Evolutionary conservation across 2,329 filamentous ascomycete species (phyloP).

Genomic region (Bipolaris bicolor): DNA sequence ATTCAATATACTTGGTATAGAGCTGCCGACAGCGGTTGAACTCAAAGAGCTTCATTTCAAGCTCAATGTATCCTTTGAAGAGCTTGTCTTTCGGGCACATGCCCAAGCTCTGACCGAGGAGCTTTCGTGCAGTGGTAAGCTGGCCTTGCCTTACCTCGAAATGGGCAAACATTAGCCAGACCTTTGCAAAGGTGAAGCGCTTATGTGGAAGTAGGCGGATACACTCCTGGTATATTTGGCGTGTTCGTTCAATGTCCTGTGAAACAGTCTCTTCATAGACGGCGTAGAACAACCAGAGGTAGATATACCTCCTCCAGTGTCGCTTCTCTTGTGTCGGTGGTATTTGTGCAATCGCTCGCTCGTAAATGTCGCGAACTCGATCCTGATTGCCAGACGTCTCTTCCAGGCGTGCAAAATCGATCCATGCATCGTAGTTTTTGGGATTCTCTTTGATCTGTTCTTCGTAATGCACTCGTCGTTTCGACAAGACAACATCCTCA

Average conservation of each 20-base stretch:
- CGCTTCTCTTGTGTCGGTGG: constrained; percentile 95
- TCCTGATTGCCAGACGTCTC: constrained; percentile 83
- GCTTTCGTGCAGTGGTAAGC: constrained; percentile 80
- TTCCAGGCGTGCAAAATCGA: constrained; percentile 91
- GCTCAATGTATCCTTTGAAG: constrained; percentile 90
- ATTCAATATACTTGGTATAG: constrained; percentile 93
- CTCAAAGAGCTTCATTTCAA: constrained; percentile 93
- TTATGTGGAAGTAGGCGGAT: constrained; percentile 90
- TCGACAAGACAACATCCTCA: constrained; percentile 94
- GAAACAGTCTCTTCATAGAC: constrained; percentile 91
- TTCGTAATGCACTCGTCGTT: constrained; percentile 90
- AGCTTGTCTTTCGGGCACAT: constrained; percentile 96
- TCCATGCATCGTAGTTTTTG: constrained; percentile 97
- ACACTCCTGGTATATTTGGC: constrained; percentile 90
- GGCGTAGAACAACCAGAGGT: constrained; percentile 97
- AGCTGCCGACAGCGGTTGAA: constrained; percentile 89
- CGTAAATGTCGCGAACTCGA: constrained; percentile 88
- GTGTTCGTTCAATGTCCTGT: constrained; percentile 76
- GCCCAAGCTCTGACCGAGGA: constrained; percentile 86
- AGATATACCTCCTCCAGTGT: constrained; percentile 96
- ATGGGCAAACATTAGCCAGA: constrained; percentile 92
- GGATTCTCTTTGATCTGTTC: constrained; percentile 92
- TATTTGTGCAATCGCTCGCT: constrained; percentile 92
- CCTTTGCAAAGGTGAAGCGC: constrained; percentile 95
- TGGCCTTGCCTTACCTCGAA: constrained; percentile 91